phyloP scores from a whole-genome alignment of 129 eudicot species.

The Chrysanthemum makinoi region DNA sequence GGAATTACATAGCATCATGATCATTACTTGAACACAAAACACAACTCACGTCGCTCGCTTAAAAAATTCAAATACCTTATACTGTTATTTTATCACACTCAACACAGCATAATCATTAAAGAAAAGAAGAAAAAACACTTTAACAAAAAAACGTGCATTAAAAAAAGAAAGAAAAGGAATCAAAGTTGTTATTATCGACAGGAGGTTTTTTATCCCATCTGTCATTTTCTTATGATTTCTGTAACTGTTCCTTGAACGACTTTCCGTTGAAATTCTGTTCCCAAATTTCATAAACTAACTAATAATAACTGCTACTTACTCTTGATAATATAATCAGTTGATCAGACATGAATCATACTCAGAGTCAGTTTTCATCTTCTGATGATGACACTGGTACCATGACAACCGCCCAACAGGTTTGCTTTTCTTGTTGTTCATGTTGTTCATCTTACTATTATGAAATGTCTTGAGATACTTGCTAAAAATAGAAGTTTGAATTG shows the following conservation, averaged over 20 bases:
- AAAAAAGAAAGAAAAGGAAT: not conserved
- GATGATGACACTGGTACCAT: conserved; percentile 52
- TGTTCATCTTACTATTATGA: not conserved
- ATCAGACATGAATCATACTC: conserved; percentile 49
- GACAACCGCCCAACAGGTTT: conserved; percentile 65
- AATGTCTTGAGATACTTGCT: too few species aligned
- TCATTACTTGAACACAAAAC: too few species aligned
- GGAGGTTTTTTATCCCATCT: not conserved
- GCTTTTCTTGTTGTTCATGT: not conserved
- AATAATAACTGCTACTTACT: not conserved
- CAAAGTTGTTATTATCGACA: conserved; percentile 5
- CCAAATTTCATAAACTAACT: not conserved
- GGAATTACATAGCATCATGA: too few species aligned
- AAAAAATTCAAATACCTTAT: too few species aligned
- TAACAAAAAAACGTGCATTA: not conserved
- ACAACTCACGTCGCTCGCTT: too few species aligned
- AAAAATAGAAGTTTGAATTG: too few species aligned
- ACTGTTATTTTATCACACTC: too few species aligned
- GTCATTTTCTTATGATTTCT: not conserved
- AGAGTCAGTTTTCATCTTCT: conserved; percentile 46
- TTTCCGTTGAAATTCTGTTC: conserved; percentile 1
- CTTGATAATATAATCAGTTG: not conserved
- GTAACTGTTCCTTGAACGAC: not conserved
- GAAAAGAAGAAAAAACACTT: not conserved
- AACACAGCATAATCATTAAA: too few species aligned